These are phyloP conservation scores for Podaxis rugospora DNA, from an alignment of 768 basidiomycete genomes.

Conservation along the genomic window DNA sequence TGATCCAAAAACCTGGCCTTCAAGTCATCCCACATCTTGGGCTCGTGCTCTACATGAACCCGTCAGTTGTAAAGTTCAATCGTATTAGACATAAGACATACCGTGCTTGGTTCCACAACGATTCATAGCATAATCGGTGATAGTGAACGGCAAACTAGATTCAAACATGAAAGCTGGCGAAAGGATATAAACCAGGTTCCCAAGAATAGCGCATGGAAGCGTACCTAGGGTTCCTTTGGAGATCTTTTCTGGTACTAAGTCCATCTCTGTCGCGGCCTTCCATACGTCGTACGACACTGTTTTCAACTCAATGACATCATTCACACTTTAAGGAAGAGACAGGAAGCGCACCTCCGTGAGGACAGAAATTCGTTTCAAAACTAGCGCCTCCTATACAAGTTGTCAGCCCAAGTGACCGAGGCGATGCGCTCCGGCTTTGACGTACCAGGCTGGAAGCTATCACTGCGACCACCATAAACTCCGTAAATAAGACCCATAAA, in stretches of 20 bases:
- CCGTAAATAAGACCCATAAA: slow-evolving; percentile 65
- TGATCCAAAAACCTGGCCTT: slow-evolving; percentile 56
- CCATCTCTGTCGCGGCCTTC: slow-evolving; percentile 50
- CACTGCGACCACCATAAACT: slow-evolving; percentile 58
- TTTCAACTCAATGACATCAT: background rate
- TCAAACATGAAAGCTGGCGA: slow-evolving; percentile 56
- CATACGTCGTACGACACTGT: slow-evolving; percentile 58
- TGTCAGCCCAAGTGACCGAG: background rate
- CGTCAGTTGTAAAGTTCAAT: background rate
- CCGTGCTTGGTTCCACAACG: slow-evolving; percentile 55
- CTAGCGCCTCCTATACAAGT: slow-evolving; percentile 40
- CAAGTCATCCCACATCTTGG: slow-evolving; percentile 63
- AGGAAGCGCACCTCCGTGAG: slow-evolving; percentile 49
- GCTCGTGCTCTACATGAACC: slow-evolving; percentile 45
- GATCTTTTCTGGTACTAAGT: slow-evolving; percentile 46
- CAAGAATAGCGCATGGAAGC: slow-evolving; percentile 8
- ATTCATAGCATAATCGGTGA: slow-evolving; percentile 63
- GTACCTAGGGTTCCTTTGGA: slow-evolving; percentile 50
- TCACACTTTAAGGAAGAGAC: background rate
- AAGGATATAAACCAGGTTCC: background rate
- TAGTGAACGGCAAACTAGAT: slow-evolving; percentile 55
- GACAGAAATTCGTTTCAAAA: slow-evolving; percentile 61
- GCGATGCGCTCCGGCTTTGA: background rate
- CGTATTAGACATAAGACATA: slow-evolving; percentile 19
- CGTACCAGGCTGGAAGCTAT: slow-evolving; percentile 54